Evolutionary conservation across 2,329 filamentous ascomycete genomes (phyloP).

Genomic region (Xenosphaeropsis pyriputrescens): DNA sequence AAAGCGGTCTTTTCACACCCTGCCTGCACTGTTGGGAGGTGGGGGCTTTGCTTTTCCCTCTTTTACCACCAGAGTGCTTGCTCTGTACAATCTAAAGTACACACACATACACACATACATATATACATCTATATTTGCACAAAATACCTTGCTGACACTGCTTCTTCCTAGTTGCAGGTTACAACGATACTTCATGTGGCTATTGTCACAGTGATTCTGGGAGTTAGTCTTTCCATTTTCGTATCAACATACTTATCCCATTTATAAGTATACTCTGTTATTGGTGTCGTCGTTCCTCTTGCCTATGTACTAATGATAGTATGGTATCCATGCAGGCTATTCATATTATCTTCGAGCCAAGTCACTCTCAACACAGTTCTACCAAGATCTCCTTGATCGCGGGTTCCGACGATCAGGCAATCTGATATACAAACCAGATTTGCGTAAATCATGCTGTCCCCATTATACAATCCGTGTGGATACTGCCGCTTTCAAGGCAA

Average conservation of each 20-base stretch:
- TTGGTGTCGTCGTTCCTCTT: too few species aligned
- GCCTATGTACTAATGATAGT: too few species aligned
- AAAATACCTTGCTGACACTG: not conserved
- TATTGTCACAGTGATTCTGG: constrained; percentile 15
- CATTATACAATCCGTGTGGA: constrained; percentile 76
- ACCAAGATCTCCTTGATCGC: constrained; percentile 57
- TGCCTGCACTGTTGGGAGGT: too few species aligned
- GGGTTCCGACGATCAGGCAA: constrained; percentile 64
- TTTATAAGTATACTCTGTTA: too few species aligned
- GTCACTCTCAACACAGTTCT: constrained; percentile 48
- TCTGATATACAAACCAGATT: constrained; percentile 66
- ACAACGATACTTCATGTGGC: constrained; percentile 14
- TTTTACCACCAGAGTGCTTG: too few species aligned
- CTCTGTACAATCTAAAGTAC: not conserved
- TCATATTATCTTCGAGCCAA: constrained; percentile 56
- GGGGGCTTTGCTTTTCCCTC: not conserved
- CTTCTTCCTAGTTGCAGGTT: constrained; percentile 8
- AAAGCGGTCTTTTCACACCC: not conserved
- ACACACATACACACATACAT: not conserved
- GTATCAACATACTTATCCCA: too few species aligned
- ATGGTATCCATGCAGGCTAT: constrained; percentile 33
- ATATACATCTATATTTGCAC: not conserved
- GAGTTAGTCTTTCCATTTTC: constrained; percentile 11
- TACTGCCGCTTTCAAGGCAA: constrained; percentile 45
- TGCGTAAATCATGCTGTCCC: constrained; percentile 72